Percentiles rank a stretch among this genome's conserved stretches.
These are phyloP conservation scores for Camelina neglecta DNA, from an alignment of 345 rosid genomes.

Conservation along the genomic window DNA sequence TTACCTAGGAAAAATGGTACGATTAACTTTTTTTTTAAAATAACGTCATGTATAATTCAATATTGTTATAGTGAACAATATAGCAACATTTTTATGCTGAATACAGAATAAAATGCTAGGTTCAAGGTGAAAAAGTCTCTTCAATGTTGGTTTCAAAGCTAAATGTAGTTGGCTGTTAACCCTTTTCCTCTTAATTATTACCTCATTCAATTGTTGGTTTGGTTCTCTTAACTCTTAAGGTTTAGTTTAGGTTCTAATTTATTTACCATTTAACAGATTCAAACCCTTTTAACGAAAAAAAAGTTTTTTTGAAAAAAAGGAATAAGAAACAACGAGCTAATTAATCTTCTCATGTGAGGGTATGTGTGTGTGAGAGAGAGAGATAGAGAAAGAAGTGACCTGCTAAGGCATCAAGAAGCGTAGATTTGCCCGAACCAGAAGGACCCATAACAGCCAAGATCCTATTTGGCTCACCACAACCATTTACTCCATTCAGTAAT, in stretches of 20 bases:
- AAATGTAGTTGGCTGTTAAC: constrained; percentile 1
- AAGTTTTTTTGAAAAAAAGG: neutral
- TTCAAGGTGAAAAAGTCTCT: neutral
- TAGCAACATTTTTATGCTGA: neutral
- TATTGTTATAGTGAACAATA: neutral
- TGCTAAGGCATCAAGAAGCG: constrained; percentile 86
- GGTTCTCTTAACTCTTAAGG: neutral
- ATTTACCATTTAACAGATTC: neutral
- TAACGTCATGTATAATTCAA: neutral
- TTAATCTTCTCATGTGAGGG: neutral
- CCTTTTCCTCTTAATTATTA: neutral
- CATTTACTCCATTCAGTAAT: constrained; percentile 69
- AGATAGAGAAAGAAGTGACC: constrained; percentile 47
- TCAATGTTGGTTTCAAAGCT: neutral
- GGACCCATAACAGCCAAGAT: constrained; percentile 96
- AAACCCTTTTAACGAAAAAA: neutral
- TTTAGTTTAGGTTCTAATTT: neutral
- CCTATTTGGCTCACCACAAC: constrained; percentile 76
- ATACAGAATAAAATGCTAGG: neutral
- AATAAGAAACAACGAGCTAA: neutral
- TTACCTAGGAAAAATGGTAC: neutral
- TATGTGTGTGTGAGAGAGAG: neutral
- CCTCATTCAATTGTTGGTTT: neutral
- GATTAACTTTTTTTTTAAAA: no score
- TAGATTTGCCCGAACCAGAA: constrained; percentile 92